A percentile compares a stretch with the other conserved stretches of the same genome.
phyloP scores from a whole-genome alignment of 2,329 filamentous ascomycete species.

The Penicillium sp. region DNA sequence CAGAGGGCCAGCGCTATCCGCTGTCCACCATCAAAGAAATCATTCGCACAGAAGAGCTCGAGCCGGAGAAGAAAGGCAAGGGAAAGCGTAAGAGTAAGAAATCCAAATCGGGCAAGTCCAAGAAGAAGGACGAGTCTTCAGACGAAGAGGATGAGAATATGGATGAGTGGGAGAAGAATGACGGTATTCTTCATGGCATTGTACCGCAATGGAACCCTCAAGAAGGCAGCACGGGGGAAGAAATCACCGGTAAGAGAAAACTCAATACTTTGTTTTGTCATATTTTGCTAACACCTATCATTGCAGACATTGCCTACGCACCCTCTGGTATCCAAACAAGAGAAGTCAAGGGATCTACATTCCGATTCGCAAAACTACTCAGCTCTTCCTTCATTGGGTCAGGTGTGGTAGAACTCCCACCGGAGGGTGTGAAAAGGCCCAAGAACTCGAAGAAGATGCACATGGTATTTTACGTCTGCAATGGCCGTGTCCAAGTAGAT shows the following conservation, averaged over 20 bases:
- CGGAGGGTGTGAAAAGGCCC: conserved; percentile 78
- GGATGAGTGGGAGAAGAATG: conserved; percentile 52
- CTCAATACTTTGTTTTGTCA: neutral
- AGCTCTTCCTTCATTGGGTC: conserved; percentile 84
- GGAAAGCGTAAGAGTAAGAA: conserved; percentile 40
- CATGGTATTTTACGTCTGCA: conserved; percentile 91
- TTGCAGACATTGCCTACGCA: conserved; percentile 62
- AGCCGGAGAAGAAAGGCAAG: conserved; percentile 46
- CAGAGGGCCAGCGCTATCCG: conserved; percentile 62
- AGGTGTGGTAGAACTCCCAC: conserved; percentile 85
- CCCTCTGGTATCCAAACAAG: conserved; percentile 60
- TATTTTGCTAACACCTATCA: conserved; percentile 1
- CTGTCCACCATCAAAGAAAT: conserved; percentile 76
- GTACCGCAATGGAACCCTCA: conserved; percentile 50
- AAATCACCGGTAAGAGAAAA: conserved; percentile 41
- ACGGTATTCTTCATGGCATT: conserved; percentile 48
- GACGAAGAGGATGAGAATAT: conserved; percentile 43
- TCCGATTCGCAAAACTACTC: conserved; percentile 87
- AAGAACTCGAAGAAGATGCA: conserved; percentile 97
- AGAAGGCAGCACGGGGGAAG: conserved; percentile 42
- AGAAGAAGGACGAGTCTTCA: conserved; percentile 41
- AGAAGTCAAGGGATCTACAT: conserved; percentile 68
- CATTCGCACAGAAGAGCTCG: conserved; percentile 70
- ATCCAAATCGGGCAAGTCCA: conserved; percentile 38
- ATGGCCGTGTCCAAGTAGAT: conserved; percentile 79